Base-by-base conservation (phyloP, 192 early-diverging fungal species). In the Paraglomus occultum region DNA sequence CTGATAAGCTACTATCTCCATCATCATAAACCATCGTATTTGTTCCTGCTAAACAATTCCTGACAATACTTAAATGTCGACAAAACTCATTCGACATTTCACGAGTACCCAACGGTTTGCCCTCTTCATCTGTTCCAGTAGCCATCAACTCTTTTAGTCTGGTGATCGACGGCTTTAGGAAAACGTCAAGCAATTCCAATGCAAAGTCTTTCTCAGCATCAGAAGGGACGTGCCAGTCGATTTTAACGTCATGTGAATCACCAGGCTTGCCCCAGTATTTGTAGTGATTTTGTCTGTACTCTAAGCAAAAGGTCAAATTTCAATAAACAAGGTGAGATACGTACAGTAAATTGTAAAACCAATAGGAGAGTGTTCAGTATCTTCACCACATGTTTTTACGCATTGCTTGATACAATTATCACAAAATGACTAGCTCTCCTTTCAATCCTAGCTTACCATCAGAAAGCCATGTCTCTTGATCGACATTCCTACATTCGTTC, bases 211-310 rank as follows among this genome's bases (percentile, higher is more conserved):
- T 77, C 64, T 94, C 94, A 1, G 80, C 75, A 18, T 83, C 71
- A 20, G 73, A 83, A 8, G 94, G 92, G 9, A 81, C 70, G 72
- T 95, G 93, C 95, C 95, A 98, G 55, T 85, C 53, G 8, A 94
- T 60, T 17, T 77, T 63, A 20, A 92, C 79, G 51, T 84, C 73
- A 0, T 82, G 73, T 0, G 84, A 73, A 49, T 88, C 74, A 0
- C 76, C 71, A 1, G 84, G 76, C 39, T 86, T 69, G 5, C 94
- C 93, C 95, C 95, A 98, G 20, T 87, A 76, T 68, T 83, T 70
- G 68, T 94, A 89, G 40, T 88, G 88, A 31, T 85, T 80, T 15
- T 80, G 67, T 76, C 84, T 85, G 75, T 88, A 89, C 57, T 83
- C 83, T 79, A 66, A 40, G 18, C 12, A 44, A 52, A 48, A 51